Conservation (phyloP, 169 alveolate genomes). For the Theileria orientalis region DNA sequence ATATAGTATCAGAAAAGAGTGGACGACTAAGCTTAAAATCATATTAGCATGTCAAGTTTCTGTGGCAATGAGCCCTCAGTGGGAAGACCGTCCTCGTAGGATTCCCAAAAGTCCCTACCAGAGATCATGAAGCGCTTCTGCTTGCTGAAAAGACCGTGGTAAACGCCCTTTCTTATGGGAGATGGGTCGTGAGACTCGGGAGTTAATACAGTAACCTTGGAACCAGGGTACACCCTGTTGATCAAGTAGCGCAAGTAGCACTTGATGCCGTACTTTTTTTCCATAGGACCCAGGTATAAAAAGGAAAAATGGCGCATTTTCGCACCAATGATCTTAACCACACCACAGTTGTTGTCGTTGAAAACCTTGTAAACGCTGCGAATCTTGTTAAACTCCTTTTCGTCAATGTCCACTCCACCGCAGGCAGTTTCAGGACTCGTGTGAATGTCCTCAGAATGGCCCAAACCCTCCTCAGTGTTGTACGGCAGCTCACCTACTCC, state of each 20-base stretch:
- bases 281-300: conserved; percentile 63
- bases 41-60: conserved; percentile 57
- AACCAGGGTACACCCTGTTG: conserved; percentile 61
- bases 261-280: conserved; percentile 60
- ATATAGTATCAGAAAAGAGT: background rate
- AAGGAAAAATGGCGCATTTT: conserved; percentile 68
- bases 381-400: conserved; percentile 63
- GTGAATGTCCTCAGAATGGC: conserved; percentile 66
- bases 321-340: conserved; percentile 68
- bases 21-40: background rate
- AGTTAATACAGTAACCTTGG: conserved; percentile 55
- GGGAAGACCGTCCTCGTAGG: conserved; percentile 50
- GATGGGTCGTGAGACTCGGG: conserved; percentile 31
- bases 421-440: conserved; percentile 71
- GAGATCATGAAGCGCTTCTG: conserved; percentile 48
- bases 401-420: conserved; percentile 69
- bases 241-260: conserved; percentile 39
- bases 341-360: conserved; percentile 68
- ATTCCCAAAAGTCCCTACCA: conserved; percentile 53
- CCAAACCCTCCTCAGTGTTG: conserved; percentile 67
- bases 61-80: conserved; percentile 37
- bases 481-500: conserved; percentile 34
- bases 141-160: conserved; percentile 48
- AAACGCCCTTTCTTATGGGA: conserved; percentile 28
- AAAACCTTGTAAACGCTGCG: conserved; percentile 56